These are phyloP conservation scores for Cetradonia linearis DNA, from an alignment of 495 filamentous ascomycete species.

Conservation along the genomic window DNA sequence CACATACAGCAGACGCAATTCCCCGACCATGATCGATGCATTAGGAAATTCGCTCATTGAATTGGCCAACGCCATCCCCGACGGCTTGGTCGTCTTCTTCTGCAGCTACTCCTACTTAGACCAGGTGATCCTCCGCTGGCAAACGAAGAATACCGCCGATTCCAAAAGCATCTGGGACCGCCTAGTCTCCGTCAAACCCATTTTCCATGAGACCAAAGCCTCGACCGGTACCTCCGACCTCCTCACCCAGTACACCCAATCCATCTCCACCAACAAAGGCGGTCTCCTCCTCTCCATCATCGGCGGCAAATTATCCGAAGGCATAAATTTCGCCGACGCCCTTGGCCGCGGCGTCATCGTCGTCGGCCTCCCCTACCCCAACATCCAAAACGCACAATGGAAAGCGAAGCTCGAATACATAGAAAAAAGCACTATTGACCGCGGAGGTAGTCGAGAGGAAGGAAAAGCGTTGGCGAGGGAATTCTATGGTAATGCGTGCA, in stretches of 20 bases:
- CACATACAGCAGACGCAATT: constrained; percentile 64
- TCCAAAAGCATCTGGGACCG: constrained; percentile 41
- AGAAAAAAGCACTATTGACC: constrained; percentile 51
- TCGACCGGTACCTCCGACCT: constrained; percentile 48
- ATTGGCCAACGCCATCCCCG: constrained; percentile 63
- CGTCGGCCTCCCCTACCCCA: constrained; percentile 87
- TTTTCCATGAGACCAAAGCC: constrained; percentile 58
- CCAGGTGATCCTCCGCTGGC: constrained; percentile 60
- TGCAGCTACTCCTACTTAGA: constrained; percentile 87
- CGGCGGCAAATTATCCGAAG: constrained; percentile 88
- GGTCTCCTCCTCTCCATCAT: constrained; percentile 88
- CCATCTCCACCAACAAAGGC: constrained; percentile 56
- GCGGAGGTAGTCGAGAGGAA: constrained; percentile 32
- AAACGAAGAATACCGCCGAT: constrained; percentile 29
- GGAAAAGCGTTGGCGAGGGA: constrained; percentile 63
- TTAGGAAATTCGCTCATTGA: constrained; percentile 64
- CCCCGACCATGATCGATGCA: constrained; percentile 53
- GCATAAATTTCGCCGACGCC: constrained; percentile 93
- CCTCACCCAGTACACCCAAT: constrained; percentile 58
- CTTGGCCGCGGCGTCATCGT: constrained; percentile 83
- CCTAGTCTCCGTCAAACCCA: constrained; percentile 44
- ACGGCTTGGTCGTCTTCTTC: constrained; percentile 94
- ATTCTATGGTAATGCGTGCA: constrained; percentile 91
- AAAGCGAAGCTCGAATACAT: constrained; percentile 82
- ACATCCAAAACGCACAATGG: constrained; percentile 83